Evolutionary conservation across 176 grass and related monocot species (phyloP).

Genomic region (Areca catechu): DNA sequence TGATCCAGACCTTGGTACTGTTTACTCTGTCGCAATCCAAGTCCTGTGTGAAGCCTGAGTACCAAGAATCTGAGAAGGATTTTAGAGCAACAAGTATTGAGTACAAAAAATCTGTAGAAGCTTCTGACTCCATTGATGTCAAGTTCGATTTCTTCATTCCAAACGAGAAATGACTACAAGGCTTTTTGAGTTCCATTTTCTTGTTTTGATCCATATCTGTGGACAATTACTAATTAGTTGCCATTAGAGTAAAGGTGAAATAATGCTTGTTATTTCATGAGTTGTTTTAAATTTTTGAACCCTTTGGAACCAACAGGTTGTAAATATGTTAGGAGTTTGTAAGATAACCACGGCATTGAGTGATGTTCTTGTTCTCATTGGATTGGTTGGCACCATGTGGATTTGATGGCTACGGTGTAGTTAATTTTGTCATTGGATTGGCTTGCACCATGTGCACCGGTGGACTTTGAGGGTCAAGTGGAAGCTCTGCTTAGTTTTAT

Average conservation of each 20-base stretch:
- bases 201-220: neutral
- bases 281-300: neutral
- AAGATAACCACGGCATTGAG: too few species aligned
- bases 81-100: slow-evolving; percentile 65
- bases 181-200: too few species aligned
- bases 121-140: slow-evolving; percentile 57
- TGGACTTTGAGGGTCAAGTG: too few species aligned
- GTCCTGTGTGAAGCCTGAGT: slow-evolving; percentile 69
- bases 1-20: slow-evolving; percentile 66
- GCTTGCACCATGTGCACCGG: too few species aligned
- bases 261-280: too few species aligned
- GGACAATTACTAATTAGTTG: too few species aligned
- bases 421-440: too few species aligned
- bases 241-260: too few species aligned
- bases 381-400: too few species aligned
- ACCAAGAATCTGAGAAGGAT: slow-evolving; percentile 85
- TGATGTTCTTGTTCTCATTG: too few species aligned
- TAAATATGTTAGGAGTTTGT: neutral
- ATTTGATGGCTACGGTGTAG: too few species aligned
- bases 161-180: slow-evolving; percentile 28
- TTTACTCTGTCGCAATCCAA: slow-evolving; percentile 75
- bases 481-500: too few species aligned
- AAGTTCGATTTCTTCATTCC: slow-evolving; percentile 80
- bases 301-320: neutral
- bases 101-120: slow-evolving; percentile 76